These are phyloP conservation scores for Allantophomopsis cytisporea DNA, from an alignment of 2,329 filamentous ascomycete species.

Conservation along the genomic window DNA sequence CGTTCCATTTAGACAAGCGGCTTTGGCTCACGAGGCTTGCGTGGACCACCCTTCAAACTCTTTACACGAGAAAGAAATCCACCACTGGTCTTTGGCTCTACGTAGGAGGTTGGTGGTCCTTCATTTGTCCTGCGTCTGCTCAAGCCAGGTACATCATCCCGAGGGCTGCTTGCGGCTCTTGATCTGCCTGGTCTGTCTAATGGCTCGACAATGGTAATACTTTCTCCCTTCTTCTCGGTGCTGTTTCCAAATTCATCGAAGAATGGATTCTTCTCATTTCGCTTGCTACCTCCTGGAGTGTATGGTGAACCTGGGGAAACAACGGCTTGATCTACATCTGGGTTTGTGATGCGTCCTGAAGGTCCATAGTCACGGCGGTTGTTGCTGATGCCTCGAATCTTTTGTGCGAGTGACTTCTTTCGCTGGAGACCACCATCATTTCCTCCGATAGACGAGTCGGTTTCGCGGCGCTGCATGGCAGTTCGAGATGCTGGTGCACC, in stretches of 20 bases:
- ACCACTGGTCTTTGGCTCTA: constrained; percentile 20
- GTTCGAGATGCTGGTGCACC: constrained; percentile 76
- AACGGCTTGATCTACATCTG: constrained; percentile 30
- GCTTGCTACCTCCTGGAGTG: constrained; percentile 15
- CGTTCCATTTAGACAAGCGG: not conserved
- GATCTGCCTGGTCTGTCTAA: constrained; percentile 22
- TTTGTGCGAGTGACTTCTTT: constrained; percentile 91
- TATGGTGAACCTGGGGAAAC: constrained; percentile 20
- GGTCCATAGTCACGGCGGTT: constrained; percentile 45
- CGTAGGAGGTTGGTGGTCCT: constrained; percentile 22
- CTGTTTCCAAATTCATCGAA: constrained; percentile 60
- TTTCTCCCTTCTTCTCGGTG: constrained; percentile 49
- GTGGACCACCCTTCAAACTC: constrained; percentile 62
- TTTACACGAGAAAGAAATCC: constrained; percentile 71
- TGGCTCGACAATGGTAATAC: constrained; percentile 30
- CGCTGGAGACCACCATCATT: constrained; percentile 53
- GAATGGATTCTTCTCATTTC: constrained; percentile 59
- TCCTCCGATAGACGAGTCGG: constrained; percentile 43
- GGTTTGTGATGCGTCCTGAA: constrained; percentile 43
- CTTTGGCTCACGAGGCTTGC: constrained; percentile 22
- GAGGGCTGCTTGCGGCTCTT: constrained; percentile 42
- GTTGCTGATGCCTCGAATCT: constrained; percentile 73
- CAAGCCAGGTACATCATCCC: constrained; percentile 27
- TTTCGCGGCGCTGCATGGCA: constrained; percentile 64
- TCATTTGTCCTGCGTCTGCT: constrained; percentile 56